Percentiles rank a stretch among this genome's conserved stretches.
phyloP scores from a whole-genome alignment of 495 filamentous ascomycete genomes.

The Aspergillus indologenus region DNA sequence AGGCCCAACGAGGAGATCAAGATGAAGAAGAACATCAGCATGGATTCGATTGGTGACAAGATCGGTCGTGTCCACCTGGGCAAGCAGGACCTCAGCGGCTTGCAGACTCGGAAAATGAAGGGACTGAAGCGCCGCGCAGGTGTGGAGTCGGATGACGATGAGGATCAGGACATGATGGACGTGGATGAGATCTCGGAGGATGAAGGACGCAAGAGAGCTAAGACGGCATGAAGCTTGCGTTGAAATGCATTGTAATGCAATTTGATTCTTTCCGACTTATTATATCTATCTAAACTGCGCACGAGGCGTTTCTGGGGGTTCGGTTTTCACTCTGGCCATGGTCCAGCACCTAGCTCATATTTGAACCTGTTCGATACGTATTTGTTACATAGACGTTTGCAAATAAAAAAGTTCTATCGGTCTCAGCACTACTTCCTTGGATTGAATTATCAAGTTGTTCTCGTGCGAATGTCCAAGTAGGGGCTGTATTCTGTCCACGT shows the following conservation, averaged over 20 bases:
- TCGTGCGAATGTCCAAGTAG: neutral
- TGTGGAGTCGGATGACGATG: conserved; percentile 43
- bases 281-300: conserved; percentile 11
- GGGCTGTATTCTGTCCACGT: too few relatives aligned
- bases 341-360: conserved; percentile 5
- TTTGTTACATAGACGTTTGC: neutral
- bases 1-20: conserved; percentile 52
- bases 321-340: conserved; percentile 8
- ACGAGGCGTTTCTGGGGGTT: conserved; percentile 18
- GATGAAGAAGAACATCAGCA: conserved; percentile 93
- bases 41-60: conserved; percentile 92
- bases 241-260: conserved; percentile 9
- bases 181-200: conserved; percentile 43
- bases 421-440: neutral
- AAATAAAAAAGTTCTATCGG: conserved; percentile 3
- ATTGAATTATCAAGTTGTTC: neutral
- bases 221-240: conserved; percentile 26
- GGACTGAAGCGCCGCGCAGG: conserved; percentile 78
- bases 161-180: conserved; percentile 44
- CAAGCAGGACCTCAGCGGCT: conserved; percentile 78
- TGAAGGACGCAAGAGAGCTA: conserved; percentile 39
- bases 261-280: conserved; percentile 28
- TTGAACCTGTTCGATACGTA: neutral
- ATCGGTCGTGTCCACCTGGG: conserved; percentile 88
- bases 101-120: conserved; percentile 99